Evolutionary conservation across 495 filamentous ascomycete genomes (phyloP).

Genomic region (Lasiosphaeris hirsuta): DNA sequence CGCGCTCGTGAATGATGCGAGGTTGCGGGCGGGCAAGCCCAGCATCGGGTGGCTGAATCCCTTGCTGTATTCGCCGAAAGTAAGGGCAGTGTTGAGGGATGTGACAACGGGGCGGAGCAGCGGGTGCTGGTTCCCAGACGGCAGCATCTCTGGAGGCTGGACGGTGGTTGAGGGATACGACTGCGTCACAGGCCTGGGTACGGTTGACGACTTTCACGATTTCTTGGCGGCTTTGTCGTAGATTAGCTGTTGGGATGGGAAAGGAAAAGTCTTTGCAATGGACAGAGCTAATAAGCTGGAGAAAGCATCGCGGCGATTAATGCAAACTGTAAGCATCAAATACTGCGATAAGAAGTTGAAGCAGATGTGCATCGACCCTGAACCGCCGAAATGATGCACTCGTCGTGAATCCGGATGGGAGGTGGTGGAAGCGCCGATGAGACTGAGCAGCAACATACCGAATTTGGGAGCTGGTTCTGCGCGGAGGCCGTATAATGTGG

Average conservation of each 20-base stretch:
- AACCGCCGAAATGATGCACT: no score
- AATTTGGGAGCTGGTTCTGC: no score
- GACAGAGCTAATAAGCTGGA: no score
- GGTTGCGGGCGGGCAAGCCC: slow-evolving; percentile 37
- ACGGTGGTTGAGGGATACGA: slow-evolving; percentile 35
- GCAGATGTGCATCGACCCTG: no score
- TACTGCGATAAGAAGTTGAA: no score
- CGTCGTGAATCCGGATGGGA: no score
- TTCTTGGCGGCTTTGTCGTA: slow-evolving; percentile 27
- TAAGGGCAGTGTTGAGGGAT: slow-evolving; percentile 30
- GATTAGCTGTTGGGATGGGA: background rate
- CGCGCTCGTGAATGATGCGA: slow-evolving; percentile 38
- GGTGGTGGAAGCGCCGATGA: no score
- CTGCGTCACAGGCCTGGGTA: slow-evolving; percentile 38
- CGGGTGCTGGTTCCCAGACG: slow-evolving; percentile 32
- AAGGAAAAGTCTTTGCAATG: no score
- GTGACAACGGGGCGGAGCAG: slow-evolving; percentile 32
- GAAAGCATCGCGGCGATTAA: no score
- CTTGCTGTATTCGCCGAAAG: slow-evolving; percentile 29
- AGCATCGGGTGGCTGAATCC: slow-evolving; percentile 41
- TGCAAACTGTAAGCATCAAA: no score
- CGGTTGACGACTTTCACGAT: slow-evolving; percentile 34
- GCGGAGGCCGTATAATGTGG: no score
- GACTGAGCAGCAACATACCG: no score
- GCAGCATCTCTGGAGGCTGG: slow-evolving; percentile 26